phyloP scores from a whole-genome alignment of 176 grass and related monocot genomes.

The Puccinellia tenuiflora region DNA sequence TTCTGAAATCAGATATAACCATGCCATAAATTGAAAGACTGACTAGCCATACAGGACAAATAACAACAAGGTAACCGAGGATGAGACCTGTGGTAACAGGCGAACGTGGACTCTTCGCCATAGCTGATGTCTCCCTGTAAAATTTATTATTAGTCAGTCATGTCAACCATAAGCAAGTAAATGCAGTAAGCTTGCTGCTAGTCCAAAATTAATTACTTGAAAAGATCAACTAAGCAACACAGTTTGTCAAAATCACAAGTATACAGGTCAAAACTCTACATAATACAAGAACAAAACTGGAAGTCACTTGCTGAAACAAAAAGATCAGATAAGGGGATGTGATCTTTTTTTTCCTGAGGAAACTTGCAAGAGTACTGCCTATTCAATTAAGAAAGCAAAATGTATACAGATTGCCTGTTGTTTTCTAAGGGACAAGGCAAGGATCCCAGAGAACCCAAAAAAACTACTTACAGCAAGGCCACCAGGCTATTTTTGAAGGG shows the following conservation, averaged over 20 bases:
- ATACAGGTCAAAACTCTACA: neutral
- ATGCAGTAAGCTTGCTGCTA: slow-evolving; percentile 3
- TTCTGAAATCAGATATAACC: neutral
- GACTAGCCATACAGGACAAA: neutral
- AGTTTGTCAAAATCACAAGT: slow-evolving; percentile 14
- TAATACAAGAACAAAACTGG: neutral
- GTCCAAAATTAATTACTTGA: slow-evolving; percentile 1
- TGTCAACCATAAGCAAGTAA: slow-evolving; percentile 5
- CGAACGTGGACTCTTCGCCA: slow-evolving; percentile 68
- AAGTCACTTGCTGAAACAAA: neutral
- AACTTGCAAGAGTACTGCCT: neutral
- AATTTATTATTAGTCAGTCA: slow-evolving; percentile 28
- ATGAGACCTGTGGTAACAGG: slow-evolving; percentile 56
- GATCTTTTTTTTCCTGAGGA: neutral
- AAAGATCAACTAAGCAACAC: slow-evolving; percentile 3
- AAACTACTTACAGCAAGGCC: neutral
- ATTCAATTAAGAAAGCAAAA: neutral
- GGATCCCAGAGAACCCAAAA: neutral
- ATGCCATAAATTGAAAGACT: neutral
- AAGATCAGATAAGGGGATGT: neutral
- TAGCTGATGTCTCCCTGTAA: slow-evolving; percentile 38
- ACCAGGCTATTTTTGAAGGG: neutral
- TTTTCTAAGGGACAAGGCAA: neutral
- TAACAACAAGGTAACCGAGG: slow-evolving; percentile 23
- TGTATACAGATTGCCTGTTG: neutral